A percentile compares a stretch with the other conserved stretches of the same genome.
phyloP scores from a whole-genome alignment of 2,329 filamentous ascomycete genomes.

The Rhinocladiella mackenziei region DNA sequence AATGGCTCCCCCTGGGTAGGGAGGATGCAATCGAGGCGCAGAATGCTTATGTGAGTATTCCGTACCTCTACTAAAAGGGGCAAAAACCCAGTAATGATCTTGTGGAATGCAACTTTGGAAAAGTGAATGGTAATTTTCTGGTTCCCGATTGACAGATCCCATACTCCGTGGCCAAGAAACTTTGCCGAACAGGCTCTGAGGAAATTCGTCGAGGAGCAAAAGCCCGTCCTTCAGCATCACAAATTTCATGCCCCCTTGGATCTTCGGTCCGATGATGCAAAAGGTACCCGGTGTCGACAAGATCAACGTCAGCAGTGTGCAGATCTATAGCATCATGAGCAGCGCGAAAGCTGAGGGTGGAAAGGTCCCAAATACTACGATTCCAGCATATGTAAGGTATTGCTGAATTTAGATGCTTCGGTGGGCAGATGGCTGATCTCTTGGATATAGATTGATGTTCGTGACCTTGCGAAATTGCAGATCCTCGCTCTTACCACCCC shows the following conservation, averaged over 20 bases:
- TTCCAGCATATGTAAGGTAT: constrained; percentile 14
- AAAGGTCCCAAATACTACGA: constrained; percentile 16
- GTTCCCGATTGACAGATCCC: constrained; percentile 29
- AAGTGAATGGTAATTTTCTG: background rate
- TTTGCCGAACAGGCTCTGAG: constrained; percentile 65
- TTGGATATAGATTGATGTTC: constrained; percentile 55
- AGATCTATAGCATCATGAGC: constrained; percentile 49
- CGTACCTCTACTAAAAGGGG: background rate
- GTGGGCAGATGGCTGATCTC: no score
- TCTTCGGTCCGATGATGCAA: constrained; percentile 61
- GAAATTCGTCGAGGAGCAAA: constrained; percentile 55
- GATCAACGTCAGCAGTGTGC: constrained; percentile 70
- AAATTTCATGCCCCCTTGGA: constrained; percentile 59
- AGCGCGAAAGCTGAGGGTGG: constrained; percentile 13
- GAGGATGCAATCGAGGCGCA: constrained; percentile 21
- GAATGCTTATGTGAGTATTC: constrained; percentile 15
- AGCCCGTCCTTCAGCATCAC: constrained; percentile 56
- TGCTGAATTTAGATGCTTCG: constrained; percentile 47
- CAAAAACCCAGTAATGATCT: no score
- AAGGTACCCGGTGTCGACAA: constrained; percentile 59
- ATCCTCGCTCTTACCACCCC: constrained; percentile 44
- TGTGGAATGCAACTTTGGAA: background rate
- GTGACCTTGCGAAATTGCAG: constrained; percentile 47
- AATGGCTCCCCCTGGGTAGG: constrained; percentile 14
- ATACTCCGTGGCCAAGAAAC: constrained; percentile 54